phyloP scores from a whole-genome alignment of 2,329 filamentous ascomycete species.

The Aureobasidium sp. region DNA sequence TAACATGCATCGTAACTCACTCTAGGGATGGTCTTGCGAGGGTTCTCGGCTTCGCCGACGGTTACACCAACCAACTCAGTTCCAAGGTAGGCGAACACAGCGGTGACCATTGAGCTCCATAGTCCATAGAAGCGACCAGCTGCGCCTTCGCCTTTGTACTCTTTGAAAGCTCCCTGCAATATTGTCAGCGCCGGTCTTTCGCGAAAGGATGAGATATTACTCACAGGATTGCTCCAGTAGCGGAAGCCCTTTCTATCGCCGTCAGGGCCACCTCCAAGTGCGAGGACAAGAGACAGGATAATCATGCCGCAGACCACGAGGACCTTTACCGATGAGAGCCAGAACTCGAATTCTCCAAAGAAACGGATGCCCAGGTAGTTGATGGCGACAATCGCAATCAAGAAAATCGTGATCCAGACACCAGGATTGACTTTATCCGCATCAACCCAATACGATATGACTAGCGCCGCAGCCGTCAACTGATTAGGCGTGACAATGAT shows the following conservation, averaged over 20 bases:
- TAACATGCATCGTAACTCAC: neutral
- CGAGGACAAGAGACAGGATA: slow-evolving; percentile 38
- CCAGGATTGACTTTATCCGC: slow-evolving; percentile 64
- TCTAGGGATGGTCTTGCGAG: slow-evolving; percentile 62
- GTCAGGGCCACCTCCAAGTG: slow-evolving; percentile 38
- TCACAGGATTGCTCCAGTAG: slow-evolving; percentile 37
- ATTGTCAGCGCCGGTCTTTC: neutral
- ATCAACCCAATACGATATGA: slow-evolving; percentile 70
- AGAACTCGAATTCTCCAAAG: slow-evolving; percentile 46
- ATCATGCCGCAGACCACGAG: slow-evolving; percentile 41
- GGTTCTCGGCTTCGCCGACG: slow-evolving; percentile 73
- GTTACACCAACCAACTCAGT: slow-evolving; percentile 73
- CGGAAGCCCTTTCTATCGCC: slow-evolving; percentile 37
- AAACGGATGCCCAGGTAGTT: slow-evolving; percentile 60
- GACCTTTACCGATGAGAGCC: slow-evolving; percentile 43
- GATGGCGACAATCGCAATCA: slow-evolving; percentile 37
- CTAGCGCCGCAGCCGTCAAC: slow-evolving; percentile 69
- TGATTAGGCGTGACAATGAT: slow-evolving; percentile 83
- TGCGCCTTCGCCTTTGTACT: slow-evolving; percentile 30
- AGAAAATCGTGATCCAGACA: slow-evolving; percentile 63
- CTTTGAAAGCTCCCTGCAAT: slow-evolving; percentile 34
- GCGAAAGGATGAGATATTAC: neutral
- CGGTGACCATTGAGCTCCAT: slow-evolving; percentile 55
- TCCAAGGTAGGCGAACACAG: slow-evolving; percentile 72
- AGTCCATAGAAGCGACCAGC: slow-evolving; percentile 39